A percentile compares a stretch with the other conserved stretches of the same genome.
Evolutionary conservation across 345 rosid species (phyloP).

Genomic region (Lepidium africanum): DNA sequence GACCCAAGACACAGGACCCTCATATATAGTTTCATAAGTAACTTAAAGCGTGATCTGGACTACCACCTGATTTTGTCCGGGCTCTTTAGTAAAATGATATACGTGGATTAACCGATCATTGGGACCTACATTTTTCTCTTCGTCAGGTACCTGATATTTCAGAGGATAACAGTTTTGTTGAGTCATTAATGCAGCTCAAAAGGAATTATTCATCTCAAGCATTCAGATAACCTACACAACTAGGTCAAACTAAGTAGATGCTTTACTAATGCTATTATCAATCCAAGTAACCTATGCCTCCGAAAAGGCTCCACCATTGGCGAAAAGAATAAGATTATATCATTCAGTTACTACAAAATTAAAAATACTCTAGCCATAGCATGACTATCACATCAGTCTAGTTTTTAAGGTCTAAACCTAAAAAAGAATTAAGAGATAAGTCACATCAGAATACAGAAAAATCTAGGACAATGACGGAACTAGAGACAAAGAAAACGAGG

Average conservation of each 20-base stretch:
- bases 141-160: slow-evolving; percentile 64
- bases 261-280: neutral
- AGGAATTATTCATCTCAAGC: neutral
- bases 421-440: neutral
- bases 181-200: neutral
- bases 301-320: neutral
- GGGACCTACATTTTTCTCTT: slow-evolving; percentile 80
- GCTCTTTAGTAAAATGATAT: slow-evolving; percentile 76
- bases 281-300: neutral
- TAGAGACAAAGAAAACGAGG: slow-evolving; percentile 8
- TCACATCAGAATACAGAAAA: neutral
- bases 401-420: neutral
- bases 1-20: neutral
- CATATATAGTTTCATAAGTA: neutral
- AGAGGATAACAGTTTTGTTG: neutral
- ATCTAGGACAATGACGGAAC: neutral
- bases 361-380: neutral
- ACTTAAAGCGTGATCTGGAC: neutral
- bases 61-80: slow-evolving; percentile 72
- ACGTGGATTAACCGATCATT: slow-evolving; percentile 82
- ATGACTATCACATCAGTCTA: neutral
- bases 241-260: neutral
- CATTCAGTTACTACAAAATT: neutral
- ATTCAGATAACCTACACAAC: neutral
- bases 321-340: neutral